Conservation (phyloP, 2,329 filamentous ascomycete genomes). For the Fusarium scirpi region DNA sequence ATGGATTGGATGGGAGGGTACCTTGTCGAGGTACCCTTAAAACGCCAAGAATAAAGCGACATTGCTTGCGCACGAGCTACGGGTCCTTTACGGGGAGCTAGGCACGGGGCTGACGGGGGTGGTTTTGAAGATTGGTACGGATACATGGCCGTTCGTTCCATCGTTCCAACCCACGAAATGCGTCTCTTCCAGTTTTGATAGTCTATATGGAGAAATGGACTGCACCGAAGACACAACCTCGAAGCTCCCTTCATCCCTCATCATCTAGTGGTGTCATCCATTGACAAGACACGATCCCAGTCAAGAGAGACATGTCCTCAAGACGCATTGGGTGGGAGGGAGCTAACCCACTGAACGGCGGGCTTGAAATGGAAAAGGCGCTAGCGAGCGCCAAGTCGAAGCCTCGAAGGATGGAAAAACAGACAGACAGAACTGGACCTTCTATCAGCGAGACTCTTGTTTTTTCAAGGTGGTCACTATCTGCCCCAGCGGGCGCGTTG, state of each 20-base stretch:
- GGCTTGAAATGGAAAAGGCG: slow-evolving; percentile 40
- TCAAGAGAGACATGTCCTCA: neutral
- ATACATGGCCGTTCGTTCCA: neutral
- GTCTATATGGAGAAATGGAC: neutral
- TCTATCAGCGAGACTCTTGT: slow-evolving; percentile 4
- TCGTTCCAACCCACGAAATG: slow-evolving; percentile 13
- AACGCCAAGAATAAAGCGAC: slow-evolving; percentile 43
- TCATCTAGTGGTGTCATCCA: neutral
- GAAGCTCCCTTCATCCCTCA: neutral
- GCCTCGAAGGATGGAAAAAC: slow-evolving; percentile 44
- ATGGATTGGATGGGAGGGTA: slow-evolving; percentile 38
- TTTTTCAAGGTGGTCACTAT: slow-evolving; percentile 15
- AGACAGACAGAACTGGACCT: slow-evolving; percentile 38
- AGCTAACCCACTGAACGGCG: slow-evolving; percentile 36
- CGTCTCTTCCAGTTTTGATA: neutral
- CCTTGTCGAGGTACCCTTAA: slow-evolving; percentile 43
- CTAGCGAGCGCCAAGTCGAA: slow-evolving; percentile 44
- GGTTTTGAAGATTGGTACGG: slow-evolving; percentile 16
- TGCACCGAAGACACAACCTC: neutral
- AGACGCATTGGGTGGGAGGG: slow-evolving; percentile 15
- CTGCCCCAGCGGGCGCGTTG: slow-evolving; percentile 14
- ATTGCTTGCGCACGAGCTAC: slow-evolving; percentile 43
- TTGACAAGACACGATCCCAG: slow-evolving; percentile 3
- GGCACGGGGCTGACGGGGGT: slow-evolving; percentile 45
- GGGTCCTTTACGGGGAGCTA: slow-evolving; percentile 42